Evolutionary conservation across 306 rosid genomes (phyloP).

Genomic region (Astragalus glycyphyllos): DNA sequence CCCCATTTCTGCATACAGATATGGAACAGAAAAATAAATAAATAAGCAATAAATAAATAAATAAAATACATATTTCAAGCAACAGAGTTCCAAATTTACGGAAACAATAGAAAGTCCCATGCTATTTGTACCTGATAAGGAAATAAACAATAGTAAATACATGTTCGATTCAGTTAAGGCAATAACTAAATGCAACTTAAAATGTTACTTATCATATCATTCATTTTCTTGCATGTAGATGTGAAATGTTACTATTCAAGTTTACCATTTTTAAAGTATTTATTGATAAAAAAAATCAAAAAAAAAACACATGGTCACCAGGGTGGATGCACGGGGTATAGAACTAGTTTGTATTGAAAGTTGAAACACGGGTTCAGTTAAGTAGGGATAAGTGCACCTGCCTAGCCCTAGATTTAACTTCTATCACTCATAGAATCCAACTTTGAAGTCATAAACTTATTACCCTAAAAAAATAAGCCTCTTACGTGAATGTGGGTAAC

Average conservation of each 20-base stretch:
- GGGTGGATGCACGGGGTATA: no score
- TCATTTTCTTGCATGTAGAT: no score
- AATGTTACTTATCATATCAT: no score
- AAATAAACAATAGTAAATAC: no score
- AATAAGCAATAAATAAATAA: background rate
- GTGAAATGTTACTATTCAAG: no score
- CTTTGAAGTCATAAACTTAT: background rate
- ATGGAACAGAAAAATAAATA: background rate
- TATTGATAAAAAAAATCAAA: no score
- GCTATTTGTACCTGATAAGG: no score
- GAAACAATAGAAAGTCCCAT: conserved; percentile 6
- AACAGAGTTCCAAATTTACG: background rate
- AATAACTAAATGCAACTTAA: no score
- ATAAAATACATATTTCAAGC: conserved; percentile 4
- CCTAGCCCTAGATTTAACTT: conserved; percentile 21
- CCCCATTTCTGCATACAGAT: conserved; percentile 80
- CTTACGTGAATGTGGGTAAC: conserved; percentile 8
- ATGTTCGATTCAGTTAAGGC: no score
- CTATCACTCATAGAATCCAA: background rate
- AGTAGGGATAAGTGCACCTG: background rate
- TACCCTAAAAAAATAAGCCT: conserved; percentile 17
- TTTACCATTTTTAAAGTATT: no score
- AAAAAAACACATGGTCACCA: no score
- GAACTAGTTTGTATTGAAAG: conserved; percentile 12
- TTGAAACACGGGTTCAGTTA: conserved; percentile 2